A percentile compares a stretch with the other conserved stretches of the same genome.
Conservation (phyloP, 345 rosid genomes). For the Gossypium turneri region DNA sequence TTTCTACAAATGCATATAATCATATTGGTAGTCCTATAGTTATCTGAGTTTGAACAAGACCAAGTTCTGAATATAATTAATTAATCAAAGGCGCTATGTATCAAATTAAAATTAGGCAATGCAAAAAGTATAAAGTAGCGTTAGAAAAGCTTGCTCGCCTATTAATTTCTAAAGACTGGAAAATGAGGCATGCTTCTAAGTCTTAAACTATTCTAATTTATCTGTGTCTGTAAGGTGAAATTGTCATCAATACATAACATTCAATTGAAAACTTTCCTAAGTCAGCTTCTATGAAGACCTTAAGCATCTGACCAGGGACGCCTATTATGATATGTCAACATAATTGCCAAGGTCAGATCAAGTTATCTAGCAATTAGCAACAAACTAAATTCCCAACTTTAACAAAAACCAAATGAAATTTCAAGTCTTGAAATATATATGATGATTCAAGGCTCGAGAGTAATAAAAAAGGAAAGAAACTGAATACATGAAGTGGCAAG, state of each 20-base stretch:
- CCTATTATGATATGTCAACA: neutral
- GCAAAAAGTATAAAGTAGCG: neutral
- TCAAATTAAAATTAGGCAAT: neutral
- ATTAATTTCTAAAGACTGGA: neutral
- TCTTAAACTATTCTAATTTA: neutral
- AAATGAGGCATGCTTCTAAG: neutral
- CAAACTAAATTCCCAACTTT: neutral
- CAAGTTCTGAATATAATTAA: neutral
- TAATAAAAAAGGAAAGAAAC: neutral
- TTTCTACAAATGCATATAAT: neutral
- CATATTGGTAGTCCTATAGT: neutral
- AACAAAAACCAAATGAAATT: neutral
- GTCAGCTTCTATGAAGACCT: neutral
- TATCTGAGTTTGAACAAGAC: neutral
- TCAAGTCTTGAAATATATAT: neutral
- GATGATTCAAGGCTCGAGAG: neutral
- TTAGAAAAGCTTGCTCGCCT: neutral
- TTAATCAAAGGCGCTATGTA: neutral
- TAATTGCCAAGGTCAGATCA: neutral
- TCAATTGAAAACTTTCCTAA: neutral
- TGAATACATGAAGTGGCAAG: neutral
- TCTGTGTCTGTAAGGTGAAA: neutral
- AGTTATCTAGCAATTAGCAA: neutral
- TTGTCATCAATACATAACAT: neutral
- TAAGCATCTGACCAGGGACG: neutral